These are phyloP conservation scores for Jaapia argillacea DNA, from an alignment of 768 basidiomycete species.

Conservation along the genomic window DNA sequence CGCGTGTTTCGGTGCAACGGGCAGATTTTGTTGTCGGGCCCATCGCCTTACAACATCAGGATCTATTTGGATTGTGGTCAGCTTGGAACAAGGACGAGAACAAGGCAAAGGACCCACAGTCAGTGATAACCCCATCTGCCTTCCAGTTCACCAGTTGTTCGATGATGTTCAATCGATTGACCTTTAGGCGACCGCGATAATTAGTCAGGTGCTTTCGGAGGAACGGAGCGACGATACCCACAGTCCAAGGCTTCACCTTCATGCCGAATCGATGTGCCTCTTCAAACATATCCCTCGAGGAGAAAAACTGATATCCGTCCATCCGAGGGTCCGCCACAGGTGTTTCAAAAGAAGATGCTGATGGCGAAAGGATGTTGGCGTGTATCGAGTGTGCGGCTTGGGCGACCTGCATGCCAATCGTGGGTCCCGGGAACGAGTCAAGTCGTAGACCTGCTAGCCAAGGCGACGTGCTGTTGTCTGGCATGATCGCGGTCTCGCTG, in stretches of 20 bases:
- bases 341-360: constrained; percentile 29
- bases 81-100: constrained; percentile 11
- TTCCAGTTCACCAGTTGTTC: constrained; percentile 51
- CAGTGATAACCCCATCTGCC: constrained; percentile 73
- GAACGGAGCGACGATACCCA: constrained; percentile 20
- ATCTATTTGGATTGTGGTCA: constrained; percentile 42
- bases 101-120: constrained; percentile 29
- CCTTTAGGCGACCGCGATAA: constrained; percentile 23
- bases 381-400: constrained; percentile 58
- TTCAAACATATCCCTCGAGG: constrained; percentile 58
- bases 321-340: constrained; percentile 33
- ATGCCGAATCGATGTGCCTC: constrained; percentile 55
- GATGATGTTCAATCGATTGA: constrained; percentile 49
- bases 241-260: constrained; percentile 67
- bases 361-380: constrained; percentile 59
- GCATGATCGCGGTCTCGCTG: constrained; percentile 30
- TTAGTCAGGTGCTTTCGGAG: background rate
- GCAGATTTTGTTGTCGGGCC: constrained; percentile 39
- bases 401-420: constrained; percentile 47
- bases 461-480: constrained; percentile 37
- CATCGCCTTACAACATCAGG: constrained; percentile 49
- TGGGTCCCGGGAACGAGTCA: constrained; percentile 51
- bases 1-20: constrained; percentile 48
- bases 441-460: constrained; percentile 67
- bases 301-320: constrained; percentile 42